A percentile compares a stretch with the other conserved stretches of the same genome.
Evolutionary conservation across 352 stramenopile species (phyloP).

Genomic region (Globisporangium nunn): DNA sequence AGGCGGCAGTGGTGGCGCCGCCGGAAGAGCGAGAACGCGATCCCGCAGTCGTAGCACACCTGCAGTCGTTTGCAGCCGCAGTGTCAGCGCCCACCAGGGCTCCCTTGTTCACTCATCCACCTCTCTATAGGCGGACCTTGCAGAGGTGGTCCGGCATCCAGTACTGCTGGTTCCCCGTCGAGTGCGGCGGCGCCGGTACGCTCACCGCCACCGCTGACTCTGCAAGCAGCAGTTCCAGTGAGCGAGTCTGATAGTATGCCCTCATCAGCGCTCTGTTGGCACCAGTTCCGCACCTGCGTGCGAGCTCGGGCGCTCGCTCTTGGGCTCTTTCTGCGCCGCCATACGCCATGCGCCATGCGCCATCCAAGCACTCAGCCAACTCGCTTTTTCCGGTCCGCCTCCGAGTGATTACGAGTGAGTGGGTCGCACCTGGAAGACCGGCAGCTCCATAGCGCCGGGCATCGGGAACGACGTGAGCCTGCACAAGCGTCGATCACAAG

Average conservation of each 20-base stretch:
- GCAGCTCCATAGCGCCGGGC: conserved; percentile 43
- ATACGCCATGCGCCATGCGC: too few relatives aligned
- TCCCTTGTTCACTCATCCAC: too few relatives aligned
- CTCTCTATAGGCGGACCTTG: conserved; percentile 25
- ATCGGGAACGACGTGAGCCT: conserved; percentile 68
- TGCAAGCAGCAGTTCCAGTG: background rate
- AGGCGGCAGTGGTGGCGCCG: conserved; percentile 83
- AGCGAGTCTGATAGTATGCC: background rate
- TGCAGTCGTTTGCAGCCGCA: conserved; percentile 8
- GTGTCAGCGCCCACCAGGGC: background rate
- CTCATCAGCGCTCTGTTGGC: background rate
- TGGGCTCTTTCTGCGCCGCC: conserved; percentile 11
- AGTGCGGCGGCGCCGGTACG: conserved; percentile 21
- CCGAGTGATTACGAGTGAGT: background rate
- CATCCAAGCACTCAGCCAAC: background rate
- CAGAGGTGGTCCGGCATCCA: conserved; percentile 85
- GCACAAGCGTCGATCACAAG: background rate
- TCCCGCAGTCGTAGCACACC: conserved; percentile 81
- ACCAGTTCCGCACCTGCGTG: conserved; percentile 7
- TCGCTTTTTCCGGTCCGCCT: background rate
- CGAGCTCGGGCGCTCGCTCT: conserved; percentile 12
- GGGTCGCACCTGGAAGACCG: conserved; percentile 28
- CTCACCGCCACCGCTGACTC: conserved; percentile 18
- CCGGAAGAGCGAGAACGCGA: conserved; percentile 75
- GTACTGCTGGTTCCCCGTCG: conserved; percentile 53